Evolutionary conservation across 352 stramenopile species (phyloP).

Genomic region (Phytophthora pseudosyringae): DNA sequence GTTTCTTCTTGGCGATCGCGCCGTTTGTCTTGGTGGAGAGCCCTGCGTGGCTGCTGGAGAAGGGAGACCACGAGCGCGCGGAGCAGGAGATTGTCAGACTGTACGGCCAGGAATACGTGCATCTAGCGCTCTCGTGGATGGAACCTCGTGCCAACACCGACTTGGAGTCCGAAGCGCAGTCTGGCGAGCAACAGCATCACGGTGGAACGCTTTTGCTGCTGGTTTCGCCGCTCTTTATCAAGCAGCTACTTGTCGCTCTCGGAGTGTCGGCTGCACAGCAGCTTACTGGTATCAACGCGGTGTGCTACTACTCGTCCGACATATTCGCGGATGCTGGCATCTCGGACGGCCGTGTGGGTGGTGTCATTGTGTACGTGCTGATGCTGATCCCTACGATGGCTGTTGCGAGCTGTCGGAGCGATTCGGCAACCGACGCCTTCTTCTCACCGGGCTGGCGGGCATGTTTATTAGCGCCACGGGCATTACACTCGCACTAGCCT

Average conservation of each 20-base stretch:
- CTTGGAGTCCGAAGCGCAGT: conserved; percentile 7
- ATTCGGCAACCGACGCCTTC: conserved; percentile 49
- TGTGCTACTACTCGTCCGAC: conserved; percentile 69
- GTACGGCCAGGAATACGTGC: conserved; percentile 33
- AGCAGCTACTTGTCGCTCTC: conserved; percentile 48
- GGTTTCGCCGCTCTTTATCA: conserved; percentile 32
- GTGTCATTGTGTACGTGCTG: conserved; percentile 29
- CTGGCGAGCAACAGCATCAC: conserved; percentile 11
- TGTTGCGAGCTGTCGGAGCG: conserved; percentile 36
- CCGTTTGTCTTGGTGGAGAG: conserved; percentile 46
- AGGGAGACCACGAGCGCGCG: conserved; percentile 24
- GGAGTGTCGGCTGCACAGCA: conserved; percentile 50
- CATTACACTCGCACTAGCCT: conserved; percentile 44
- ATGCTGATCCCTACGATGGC: conserved; percentile 43
- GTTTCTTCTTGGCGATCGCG: conserved; percentile 31
- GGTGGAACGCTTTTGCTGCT: conserved; percentile 11
- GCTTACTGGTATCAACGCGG: conserved; percentile 62
- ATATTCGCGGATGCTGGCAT: conserved; percentile 63
- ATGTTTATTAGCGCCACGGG: conserved; percentile 61
- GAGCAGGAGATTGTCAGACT: conserved; percentile 31
- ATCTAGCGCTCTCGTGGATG: conserved; percentile 36
- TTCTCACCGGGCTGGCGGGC: conserved; percentile 44
- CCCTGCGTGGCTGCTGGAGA: conserved; percentile 47
- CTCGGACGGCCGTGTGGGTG: conserved; percentile 50
- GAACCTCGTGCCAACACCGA: conserved; percentile 10